A percentile compares a stretch with the other conserved stretches of the same genome.
Evolutionary conservation across 352 stramenopile species (phyloP).

Genomic region (Pythium monospermum): DNA sequence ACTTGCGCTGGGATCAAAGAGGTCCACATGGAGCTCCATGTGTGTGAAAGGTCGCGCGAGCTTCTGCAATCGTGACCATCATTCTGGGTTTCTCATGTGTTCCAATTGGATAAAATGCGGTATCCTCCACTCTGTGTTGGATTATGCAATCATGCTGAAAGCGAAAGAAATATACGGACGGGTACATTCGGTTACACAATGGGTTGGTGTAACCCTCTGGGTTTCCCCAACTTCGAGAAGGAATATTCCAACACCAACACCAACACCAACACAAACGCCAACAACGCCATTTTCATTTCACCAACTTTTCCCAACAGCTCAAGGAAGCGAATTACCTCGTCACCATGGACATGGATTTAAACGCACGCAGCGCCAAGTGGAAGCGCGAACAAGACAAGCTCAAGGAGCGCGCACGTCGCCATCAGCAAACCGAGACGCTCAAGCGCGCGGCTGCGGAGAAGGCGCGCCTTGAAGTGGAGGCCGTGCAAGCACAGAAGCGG

Average conservation of each 20-base stretch:
- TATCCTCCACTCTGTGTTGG: too few species aligned
- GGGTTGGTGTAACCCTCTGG: neutral
- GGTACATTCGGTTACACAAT: neutral
- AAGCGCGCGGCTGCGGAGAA: constrained; percentile 40
- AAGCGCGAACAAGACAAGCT: constrained; percentile 59
- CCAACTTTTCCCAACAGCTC: too few species aligned
- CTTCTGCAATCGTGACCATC: too few species aligned
- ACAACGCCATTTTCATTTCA: too few species aligned
- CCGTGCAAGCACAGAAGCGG: constrained; percentile 37
- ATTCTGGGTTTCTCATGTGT: too few species aligned
- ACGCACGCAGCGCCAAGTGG: constrained; percentile 60
- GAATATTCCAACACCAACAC: neutral
- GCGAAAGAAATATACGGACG: too few species aligned
- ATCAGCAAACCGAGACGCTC: constrained; percentile 45
- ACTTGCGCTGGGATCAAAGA: too few species aligned
- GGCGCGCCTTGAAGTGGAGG: constrained; percentile 38
- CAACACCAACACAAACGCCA: constrained; percentile 1
- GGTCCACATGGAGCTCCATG: too few species aligned
- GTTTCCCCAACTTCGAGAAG: neutral
- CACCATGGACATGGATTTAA: constrained; percentile 72
- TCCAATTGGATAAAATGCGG: too few species aligned
- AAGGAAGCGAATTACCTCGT: too few species aligned
- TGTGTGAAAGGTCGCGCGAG: too few species aligned
- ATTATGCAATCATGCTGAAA: too few species aligned
- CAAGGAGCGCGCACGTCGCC: constrained; percentile 49